Evolutionary conservation across 495 filamentous ascomycete genomes (phyloP), one percentile per base, ranked within the genome.

Genomic region (Massariosphaeria phaeospora): DNA sequence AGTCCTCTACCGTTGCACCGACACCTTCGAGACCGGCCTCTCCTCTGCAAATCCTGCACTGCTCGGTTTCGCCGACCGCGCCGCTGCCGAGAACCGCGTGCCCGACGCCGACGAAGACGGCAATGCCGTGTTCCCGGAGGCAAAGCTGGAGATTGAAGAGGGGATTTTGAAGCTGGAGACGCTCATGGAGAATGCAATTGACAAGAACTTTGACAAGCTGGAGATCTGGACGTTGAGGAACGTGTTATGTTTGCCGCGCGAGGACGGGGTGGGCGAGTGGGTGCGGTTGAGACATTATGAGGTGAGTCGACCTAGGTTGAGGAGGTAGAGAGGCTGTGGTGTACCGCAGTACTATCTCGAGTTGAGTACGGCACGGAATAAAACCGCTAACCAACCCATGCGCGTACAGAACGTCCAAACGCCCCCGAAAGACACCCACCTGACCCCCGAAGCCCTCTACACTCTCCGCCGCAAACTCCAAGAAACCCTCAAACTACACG

Each of bases 161-260:
- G 93, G 93, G 21, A 77, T 91, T 33, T 90, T 96, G 67, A 84
- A 95, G 71, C 76, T 98, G 18, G 94, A 98, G 68, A 96, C 91
- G 2, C 76, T 98, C n/a, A 80, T 97, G n/a, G 84, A 87, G 57
- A 70, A 78, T 18, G 86, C 84, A 33, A 80, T 89, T 11, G 87
- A 91, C 55, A 84, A 79, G 67, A 81, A 84, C 25, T 91, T 90
- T 57, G 87, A 91, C 64, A 82, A 81, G 48, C 79, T 90, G 45
- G 87, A 91, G 66, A 79, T 91, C 25, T 95, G 88, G 69, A 82
- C 85, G 23, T 73, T 98, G 72, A 77, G 93, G 56, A 96, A 95
- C 69, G 87, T 96, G 54, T 73, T 98, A 59, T 95, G 57, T 75
- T 96, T 62, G 27, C 81, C 82, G 1, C 75, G 80, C 27, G 86